phyloP scores from a whole-genome alignment of 306 rosid genomes.

The Comarum palustre region DNA sequence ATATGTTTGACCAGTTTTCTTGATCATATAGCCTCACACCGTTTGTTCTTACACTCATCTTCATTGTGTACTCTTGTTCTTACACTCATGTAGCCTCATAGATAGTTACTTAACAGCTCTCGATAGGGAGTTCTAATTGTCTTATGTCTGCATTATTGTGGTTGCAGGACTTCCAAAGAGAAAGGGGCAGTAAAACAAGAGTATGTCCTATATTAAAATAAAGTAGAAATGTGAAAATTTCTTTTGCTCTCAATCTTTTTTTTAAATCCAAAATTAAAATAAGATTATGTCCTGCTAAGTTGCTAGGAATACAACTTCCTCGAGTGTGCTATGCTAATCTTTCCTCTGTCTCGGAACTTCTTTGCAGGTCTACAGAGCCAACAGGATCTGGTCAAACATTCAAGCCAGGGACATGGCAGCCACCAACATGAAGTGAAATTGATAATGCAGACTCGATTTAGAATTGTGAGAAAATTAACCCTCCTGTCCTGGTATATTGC shows the following conservation, averaged over 20 bases:
- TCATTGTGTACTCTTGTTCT: no score
- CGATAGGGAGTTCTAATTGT: not conserved
- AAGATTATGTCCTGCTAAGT: not conserved
- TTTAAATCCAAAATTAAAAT: not conserved
- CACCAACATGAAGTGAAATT: conserved; percentile 56
- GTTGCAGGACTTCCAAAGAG: conserved; percentile 46
- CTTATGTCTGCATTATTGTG: not conserved
- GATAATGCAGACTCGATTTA: not conserved
- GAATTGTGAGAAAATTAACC: not conserved
- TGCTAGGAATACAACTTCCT: not conserved
- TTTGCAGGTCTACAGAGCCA: conserved; percentile 74
- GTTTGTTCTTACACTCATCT: not conserved
- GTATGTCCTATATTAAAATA: conserved; percentile 39
- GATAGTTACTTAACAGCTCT: not conserved
- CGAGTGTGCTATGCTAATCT: not conserved
- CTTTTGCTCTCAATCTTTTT: not conserved
- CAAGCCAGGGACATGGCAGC: conserved; percentile 95
- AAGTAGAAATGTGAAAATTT: not conserved
- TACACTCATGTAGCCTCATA: no score
- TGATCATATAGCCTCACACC: not conserved
- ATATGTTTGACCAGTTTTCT: not conserved
- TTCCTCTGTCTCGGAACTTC: conserved; percentile 13
- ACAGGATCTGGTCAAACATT: conserved; percentile 62
- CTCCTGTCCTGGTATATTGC: conserved; percentile 2
- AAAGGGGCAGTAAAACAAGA: conserved; percentile 35